A percentile compares a stretch with the other conserved stretches of the same genome.
These are phyloP conservation scores for Lanmaoa pseudosensibilis DNA, from an alignment of 768 basidiomycete species.

Conservation along the genomic window DNA sequence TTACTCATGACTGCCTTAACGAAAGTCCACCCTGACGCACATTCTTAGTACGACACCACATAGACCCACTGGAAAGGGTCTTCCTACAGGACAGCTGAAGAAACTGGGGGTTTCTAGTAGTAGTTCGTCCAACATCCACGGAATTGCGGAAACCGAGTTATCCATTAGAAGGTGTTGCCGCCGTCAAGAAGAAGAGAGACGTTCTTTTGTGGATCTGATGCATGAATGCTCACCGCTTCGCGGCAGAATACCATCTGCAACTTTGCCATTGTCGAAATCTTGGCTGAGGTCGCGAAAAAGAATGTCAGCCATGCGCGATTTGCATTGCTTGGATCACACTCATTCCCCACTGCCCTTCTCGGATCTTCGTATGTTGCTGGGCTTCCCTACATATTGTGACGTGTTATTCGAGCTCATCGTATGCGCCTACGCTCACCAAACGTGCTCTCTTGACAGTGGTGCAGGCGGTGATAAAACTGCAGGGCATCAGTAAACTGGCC, in stretches of 20 bases:
- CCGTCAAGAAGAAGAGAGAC: background rate
- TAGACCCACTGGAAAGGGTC: too few relatives aligned
- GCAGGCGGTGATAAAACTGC: background rate
- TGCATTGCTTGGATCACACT: background rate
- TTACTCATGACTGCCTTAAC: too few relatives aligned
- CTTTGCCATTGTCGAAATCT: background rate
- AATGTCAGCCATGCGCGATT: background rate
- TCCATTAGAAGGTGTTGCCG: background rate
- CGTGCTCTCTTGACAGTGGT: background rate
- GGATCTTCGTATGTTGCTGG: background rate
- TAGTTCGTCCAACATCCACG: background rate
- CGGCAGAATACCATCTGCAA: background rate
- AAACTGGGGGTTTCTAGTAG: too few relatives aligned
- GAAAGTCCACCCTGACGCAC: too few relatives aligned
- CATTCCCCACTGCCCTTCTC: background rate
- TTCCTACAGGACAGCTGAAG: too few relatives aligned
- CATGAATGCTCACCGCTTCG: background rate
- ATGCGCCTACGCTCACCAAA: background rate
- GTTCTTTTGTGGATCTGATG: background rate
- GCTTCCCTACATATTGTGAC: background rate
- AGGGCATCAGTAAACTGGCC: background rate
- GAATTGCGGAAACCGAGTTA: background rate
- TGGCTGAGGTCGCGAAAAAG: background rate
- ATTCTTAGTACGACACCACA: too few relatives aligned
- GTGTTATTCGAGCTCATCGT: background rate